Evolutionary conservation across 371 early-diverging fungal genomes (phyloP), one percentile per base, ranked within the genome.

Genomic region (Mortierella sp.): DNA sequence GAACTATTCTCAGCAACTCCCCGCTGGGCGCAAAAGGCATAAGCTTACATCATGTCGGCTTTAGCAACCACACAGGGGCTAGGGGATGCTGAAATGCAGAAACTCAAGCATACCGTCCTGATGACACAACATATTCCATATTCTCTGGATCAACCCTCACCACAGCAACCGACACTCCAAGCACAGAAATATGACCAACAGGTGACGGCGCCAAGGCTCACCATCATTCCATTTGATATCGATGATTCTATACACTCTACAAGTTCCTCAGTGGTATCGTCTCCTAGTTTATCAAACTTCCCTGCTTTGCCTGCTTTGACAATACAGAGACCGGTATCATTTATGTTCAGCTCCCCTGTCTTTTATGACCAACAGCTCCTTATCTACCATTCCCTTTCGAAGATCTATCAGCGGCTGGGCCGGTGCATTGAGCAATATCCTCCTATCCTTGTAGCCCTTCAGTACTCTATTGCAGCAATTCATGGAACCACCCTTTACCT

Each of bases 361-460:
- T 79, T 79, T 28, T 74, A 79, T 61, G 71, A 79, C 57, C 74
- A 79, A 70, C 70, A 79, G 43, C 70, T 74, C 8, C 70, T 35
- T 45, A 67, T 79, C 51, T 70, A 67, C 23, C 67, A 70, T 42
- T 32, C 23, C 45, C 64, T 79, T 32, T 49, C 58, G 15, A 47
- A 37, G 1, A 15, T 79, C 10, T 79, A 74, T 37, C 60, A 47
- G 17, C 53, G 23, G 19, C 51, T 79, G 43, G 74, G 61, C 6
- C 58, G 35, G 19, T 79, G 22, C 23, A 43, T 67, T n/a, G 49
- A 70, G 23, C 17, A 57, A 10, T 63, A 68, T 23, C 80, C 80
- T 10, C 12, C 29, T 29, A 29, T 70, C 10, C 74, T 79, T 42
- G 17, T 67, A 12, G 35, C 72, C 26, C 70, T 79, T 53, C 80